Conservation (phyloP, 768 basidiomycete species). For the Psilocybe sp. region DNA sequence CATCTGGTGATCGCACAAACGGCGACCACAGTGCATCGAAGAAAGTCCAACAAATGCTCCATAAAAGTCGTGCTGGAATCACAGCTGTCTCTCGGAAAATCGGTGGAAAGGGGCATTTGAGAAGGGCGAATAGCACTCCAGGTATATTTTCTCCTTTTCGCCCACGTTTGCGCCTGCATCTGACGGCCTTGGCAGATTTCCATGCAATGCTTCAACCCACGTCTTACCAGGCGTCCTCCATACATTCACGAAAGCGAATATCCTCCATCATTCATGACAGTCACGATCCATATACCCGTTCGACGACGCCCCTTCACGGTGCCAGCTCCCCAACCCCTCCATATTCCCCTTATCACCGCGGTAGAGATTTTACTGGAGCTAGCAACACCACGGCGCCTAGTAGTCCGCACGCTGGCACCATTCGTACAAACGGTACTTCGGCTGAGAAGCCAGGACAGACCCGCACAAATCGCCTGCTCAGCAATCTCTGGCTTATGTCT, state of each 20-base stretch:
- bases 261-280: slow-evolving; percentile 42
- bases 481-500: slow-evolving; percentile 90
- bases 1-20: slow-evolving; percentile 34
- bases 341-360: background rate
- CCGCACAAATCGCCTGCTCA: slow-evolving; percentile 68
- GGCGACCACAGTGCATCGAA: slow-evolving; percentile 57
- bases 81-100: slow-evolving; percentile 77
- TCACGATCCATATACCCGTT: slow-evolving; percentile 3
- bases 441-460: slow-evolving; percentile 38
- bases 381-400: background rate
- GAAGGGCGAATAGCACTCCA: slow-evolving; percentile 66
- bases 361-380: too few species aligned
- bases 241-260: slow-evolving; percentile 72
- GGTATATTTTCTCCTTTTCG: slow-evolving; percentile 37
- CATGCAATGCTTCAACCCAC: slow-evolving; percentile 60
- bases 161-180: background rate
- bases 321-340: background rate
- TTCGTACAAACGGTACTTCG: slow-evolving; percentile 30
- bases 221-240: slow-evolving; percentile 73
- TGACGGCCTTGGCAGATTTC: slow-evolving; percentile 47
- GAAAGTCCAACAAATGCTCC: slow-evolving; percentile 74
- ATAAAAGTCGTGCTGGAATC: slow-evolving; percentile 71
- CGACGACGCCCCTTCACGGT: slow-evolving; percentile 3
- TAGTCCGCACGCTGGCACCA: slow-evolving; percentile 23
- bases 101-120: slow-evolving; percentile 55